phyloP scores from a whole-genome alignment of 208 protist species.

The Leishmania tarentolae region DNA sequence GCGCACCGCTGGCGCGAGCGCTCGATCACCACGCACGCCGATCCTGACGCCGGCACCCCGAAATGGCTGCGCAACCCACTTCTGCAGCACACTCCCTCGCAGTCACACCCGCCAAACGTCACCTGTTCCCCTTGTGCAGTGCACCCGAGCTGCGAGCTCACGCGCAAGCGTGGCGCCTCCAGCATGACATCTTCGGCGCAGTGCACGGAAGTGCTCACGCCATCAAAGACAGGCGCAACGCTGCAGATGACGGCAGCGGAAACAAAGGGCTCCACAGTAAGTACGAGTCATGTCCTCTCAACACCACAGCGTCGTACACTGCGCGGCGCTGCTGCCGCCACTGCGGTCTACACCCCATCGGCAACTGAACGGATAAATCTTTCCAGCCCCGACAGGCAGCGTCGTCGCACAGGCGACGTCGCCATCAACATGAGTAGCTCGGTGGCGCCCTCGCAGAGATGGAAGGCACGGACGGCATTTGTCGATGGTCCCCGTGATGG shows the following conservation, averaged over 20 bases:
- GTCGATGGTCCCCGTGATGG: not conserved
- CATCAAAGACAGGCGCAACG: not conserved
- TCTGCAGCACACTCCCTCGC: not conserved
- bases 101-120: not conserved
- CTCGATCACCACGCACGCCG: not conserved
- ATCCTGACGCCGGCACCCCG: not conserved
- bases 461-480: not conserved
- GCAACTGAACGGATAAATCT: not conserved
- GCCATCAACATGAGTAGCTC: not conserved
- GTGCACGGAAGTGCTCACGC: not conserved
- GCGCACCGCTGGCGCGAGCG: slow-evolving; percentile 1
- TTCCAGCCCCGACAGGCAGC: not conserved
- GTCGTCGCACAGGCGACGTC: not conserved
- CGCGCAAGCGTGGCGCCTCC: not conserved
- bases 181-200: not conserved
- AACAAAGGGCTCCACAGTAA: not conserved
- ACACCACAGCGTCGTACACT: slow-evolving; percentile 31
- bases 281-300: not conserved
- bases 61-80: not conserved
- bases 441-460: not conserved
- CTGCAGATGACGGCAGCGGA: not conserved
- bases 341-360: not conserved
- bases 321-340: slow-evolving; percentile 5
- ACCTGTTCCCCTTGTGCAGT: not conserved
- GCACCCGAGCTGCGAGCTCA: not conserved